Base-by-base conservation (phyloP, 164 flowering plant species). In the Buxus sempervirens region DNA sequence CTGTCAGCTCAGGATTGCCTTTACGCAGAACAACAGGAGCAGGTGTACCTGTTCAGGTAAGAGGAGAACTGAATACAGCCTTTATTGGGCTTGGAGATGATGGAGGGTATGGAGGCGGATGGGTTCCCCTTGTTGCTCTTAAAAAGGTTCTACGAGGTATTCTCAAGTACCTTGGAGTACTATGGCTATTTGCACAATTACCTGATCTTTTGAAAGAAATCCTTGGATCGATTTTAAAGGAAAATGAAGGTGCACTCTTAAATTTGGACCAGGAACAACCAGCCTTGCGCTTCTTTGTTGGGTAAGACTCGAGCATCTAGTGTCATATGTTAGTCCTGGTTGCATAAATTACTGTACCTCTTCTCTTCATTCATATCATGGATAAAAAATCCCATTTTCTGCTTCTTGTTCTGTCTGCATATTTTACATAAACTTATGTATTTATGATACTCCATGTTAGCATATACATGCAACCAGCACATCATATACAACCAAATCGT, bases 41-140 rank as follows among this genome's bases (percentile, higher is more conserved):
- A 62, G 84, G 82, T 75, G 90, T 89, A 10, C 96, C 98, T 54
- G 88, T 91, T 24, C 92, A 88, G 75, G 93, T 93, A 28, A 83
- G 91, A 75, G 99, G 99, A 69, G 99, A 96, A 64, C 75, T 96
- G 58, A 93, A 93, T 79, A 93, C 98, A n/a, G 96, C 99, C 25
- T 93, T 96, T 72, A 91, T 96, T 79, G 99, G 99, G 49, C 95
- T 96, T 75, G 99, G 99, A 45, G 99, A 93, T 84, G 99, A 96
- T 82, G 99, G 99, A 51, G 99, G 99, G 13, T 96, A 96, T 84
- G 99, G 99, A 23, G 99, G 99, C 62, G 99, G 99, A 66, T 96
- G 98, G 98, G 99, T 96, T 80, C 99, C 99, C 27, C 87, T 90
- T 72, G 96, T 90, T 75, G 98, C 99, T 49, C 97, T 96, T 55